phyloP scores from a whole-genome alignment of 2,329 filamentous ascomycete species.

The Meredithiella fracta region DNA sequence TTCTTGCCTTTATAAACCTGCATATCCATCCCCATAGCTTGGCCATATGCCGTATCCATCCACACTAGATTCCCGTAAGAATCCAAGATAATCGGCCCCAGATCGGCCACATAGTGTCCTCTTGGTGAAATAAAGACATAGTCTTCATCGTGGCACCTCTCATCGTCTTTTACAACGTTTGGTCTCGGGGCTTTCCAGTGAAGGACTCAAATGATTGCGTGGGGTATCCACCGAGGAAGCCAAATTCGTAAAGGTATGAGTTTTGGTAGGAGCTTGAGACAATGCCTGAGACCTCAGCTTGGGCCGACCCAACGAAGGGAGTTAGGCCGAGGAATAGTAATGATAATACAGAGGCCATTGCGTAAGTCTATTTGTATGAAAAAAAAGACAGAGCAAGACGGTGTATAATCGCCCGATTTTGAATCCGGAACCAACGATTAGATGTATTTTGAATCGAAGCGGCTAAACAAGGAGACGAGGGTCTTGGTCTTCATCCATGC shows the following conservation, averaged over 20 bases:
- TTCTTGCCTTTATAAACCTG: conserved; percentile 14
- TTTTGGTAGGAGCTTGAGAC: conserved; percentile 7
- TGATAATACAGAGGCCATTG: not conserved
- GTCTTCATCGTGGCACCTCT: conserved; percentile 23
- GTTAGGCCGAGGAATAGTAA: not conserved
- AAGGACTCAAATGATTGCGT: conserved; percentile 9
- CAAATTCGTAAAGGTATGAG: conserved; percentile 8
- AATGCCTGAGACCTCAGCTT: not conserved
- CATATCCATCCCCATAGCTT: conserved; percentile 19
- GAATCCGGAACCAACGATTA: no score
- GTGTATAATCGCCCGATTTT: no score
- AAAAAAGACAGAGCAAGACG: no score
- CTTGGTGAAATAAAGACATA: conserved; percentile 25
- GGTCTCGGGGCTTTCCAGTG: conserved; percentile 19
- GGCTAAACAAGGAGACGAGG: no score
- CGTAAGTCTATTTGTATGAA: not conserved
- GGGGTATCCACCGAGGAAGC: conserved; percentile 7
- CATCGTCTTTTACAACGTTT: conserved; percentile 19
- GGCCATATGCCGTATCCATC: conserved; percentile 22
- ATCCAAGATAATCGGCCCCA: conserved; percentile 29
- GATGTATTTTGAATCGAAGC: no score
- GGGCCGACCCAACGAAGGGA: not conserved
- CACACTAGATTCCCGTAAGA: conserved; percentile 28
- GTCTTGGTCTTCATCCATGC: no score
- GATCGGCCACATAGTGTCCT: conserved; percentile 21